phyloP scores from a whole-genome alignment of 306 rosid genomes.

The Delonix regia region DNA sequence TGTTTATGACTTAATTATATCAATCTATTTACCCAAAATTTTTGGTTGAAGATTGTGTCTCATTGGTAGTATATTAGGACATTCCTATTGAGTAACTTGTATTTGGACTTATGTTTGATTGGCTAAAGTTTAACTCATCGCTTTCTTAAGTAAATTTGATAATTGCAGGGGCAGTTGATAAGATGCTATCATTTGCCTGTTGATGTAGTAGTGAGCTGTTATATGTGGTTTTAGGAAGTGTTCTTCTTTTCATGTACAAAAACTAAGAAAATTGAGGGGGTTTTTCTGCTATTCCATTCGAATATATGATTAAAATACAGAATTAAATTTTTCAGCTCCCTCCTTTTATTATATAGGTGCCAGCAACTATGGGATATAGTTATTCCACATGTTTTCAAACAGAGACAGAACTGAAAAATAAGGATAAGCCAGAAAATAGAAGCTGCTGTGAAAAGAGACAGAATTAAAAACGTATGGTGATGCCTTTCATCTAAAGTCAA shows the following conservation, averaged over 20 bases:
- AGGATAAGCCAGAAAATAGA: too few relatives aligned
- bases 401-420: too few relatives aligned
- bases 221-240: background rate
- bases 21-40: background rate
- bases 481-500: too few relatives aligned
- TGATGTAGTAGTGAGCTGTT: background rate
- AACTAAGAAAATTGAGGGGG: too few relatives aligned
- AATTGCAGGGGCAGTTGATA: background rate
- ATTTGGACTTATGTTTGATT: slow-evolving; percentile 4
- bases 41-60: slow-evolving; percentile 18
- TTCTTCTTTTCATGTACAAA: background rate
- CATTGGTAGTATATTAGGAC: background rate
- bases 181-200: background rate
- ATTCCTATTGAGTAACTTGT: slow-evolving; percentile 7
- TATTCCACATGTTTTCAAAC: too few relatives aligned
- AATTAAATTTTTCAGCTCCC: too few relatives aligned
- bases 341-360: too few relatives aligned
- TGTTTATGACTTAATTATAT: slow-evolving; percentile 24
- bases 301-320: too few relatives aligned
- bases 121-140: background rate
- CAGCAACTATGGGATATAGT: too few relatives aligned
- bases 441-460: too few relatives aligned
- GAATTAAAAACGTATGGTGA: too few relatives aligned
- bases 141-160: background rate
- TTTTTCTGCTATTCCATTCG: too few relatives aligned